phyloP scores from a whole-genome alignment of 1,139 yeast genomes.

The Nadsonia starkeyi-henricii region DNA sequence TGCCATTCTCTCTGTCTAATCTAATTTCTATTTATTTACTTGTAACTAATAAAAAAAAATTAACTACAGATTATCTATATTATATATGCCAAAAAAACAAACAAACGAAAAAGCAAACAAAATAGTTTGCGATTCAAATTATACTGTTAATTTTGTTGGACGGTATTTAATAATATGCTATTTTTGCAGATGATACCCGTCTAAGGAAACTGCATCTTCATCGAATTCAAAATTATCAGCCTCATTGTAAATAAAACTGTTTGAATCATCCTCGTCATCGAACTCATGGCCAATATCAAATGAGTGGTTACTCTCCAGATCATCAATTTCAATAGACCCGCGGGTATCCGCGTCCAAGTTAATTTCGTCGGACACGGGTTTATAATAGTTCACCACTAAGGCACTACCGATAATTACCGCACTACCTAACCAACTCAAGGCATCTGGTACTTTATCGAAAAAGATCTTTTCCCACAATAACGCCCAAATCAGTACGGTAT shows the following conservation, averaged over 20 bases:
- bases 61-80: too few species aligned
- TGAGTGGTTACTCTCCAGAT: background rate
- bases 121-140: too few species aligned
- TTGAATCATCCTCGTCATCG: too few species aligned
- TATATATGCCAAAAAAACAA: too few species aligned
- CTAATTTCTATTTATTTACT: too few species aligned
- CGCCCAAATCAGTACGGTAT: slow-evolving; percentile 68
- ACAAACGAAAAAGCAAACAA: too few species aligned
- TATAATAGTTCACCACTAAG: slow-evolving; percentile 32
- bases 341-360: background rate
- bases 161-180: too few species aligned
- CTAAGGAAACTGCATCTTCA: background rate
- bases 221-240: background rate
- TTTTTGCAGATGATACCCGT: background rate
- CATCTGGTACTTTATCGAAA: slow-evolving; percentile 62
- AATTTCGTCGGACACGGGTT: background rate
- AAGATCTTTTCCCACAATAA: slow-evolving; percentile 59
- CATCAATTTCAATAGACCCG: background rate
- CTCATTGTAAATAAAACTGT: background rate
- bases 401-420: slow-evolving; percentile 56
- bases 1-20: too few species aligned
- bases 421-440: slow-evolving; percentile 58
- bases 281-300: background rate
- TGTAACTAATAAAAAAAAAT: too few species aligned
- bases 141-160: too few species aligned